Base-by-base conservation (phyloP, 1,139 yeast genomes). In the Citeromyces siamensis region DNA sequence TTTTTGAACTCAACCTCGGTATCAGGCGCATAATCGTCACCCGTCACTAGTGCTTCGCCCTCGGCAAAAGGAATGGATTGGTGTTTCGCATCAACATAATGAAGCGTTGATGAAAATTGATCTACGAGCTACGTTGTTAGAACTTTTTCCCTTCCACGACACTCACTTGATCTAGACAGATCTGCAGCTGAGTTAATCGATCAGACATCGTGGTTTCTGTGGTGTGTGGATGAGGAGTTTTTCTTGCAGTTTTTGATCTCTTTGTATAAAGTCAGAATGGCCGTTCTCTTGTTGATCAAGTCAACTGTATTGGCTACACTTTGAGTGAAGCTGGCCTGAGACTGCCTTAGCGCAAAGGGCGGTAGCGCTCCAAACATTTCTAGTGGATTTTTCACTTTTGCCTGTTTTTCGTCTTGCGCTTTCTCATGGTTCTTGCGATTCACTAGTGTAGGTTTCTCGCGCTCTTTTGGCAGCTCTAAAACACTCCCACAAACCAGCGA, bases 41-140 rank as follows among this genome's bases (percentile, higher is more conserved):
- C 83, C 2, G 66, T 46, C 50, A 67, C 62, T 52, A 69, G 64
- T 38, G 73, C 66, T 51, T 79, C 76, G 36, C 58, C 52, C 5
- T 59, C 64, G 4, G 64, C 52, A 2, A 53, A 37, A 9, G 76
- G 69, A 17, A 63, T 66, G 59, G 62, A 78, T 47, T 69, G 79
- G 48, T 78, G 86, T 42, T 73, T 71, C 42, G 71, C 69, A 53
- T 85, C 93, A 33, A 88, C 80, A 51, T 86, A 86, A 53, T 84
- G 83, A 38, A 90, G 66, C 1, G 96, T 80, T 5, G 96, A 93
- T 53, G 84, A 82, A 62, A 86, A 84, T 60, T 88, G 96, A 45
- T 84, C 95, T 40, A 85, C 75, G 40, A 90, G 72, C 62, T 68
- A 6, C 6, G 42, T 20, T 9, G 43, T 33, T 6, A 26, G 21